These are phyloP conservation scores for Macaranga tanarius DNA, from an alignment of 441 rosid species.

Conservation along the genomic window DNA sequence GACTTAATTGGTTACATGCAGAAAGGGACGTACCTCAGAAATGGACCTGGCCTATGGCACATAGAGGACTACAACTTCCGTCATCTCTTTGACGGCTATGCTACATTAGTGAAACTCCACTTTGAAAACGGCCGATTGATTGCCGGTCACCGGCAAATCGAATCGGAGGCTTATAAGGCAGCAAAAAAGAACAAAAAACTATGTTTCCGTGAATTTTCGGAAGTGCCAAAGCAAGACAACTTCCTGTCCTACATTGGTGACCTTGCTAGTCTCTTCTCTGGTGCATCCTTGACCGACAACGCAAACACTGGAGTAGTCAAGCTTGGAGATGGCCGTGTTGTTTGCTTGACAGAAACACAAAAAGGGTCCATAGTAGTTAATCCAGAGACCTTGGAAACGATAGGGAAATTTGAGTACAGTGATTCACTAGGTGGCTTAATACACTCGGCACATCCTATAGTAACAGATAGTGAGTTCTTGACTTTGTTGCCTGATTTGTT, in stretches of 20 bases:
- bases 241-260: constrained; percentile 71
- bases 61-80: constrained; percentile 79
- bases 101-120: constrained; percentile 67
- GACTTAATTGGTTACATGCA: constrained; percentile 37
- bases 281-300: constrained; percentile 86
- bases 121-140: constrained; percentile 60
- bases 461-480: constrained; percentile 71
- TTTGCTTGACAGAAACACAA: constrained; percentile 93
- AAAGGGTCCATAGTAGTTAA: constrained; percentile 81
- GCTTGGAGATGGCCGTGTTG: constrained; percentile 88
- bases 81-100: constrained; percentile 96
- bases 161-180: constrained; percentile 85
- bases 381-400: constrained; percentile 63
- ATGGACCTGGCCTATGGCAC: constrained; percentile 95
- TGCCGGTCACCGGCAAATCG: constrained; percentile 77
- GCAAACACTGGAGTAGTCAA: constrained; percentile 88
- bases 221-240: constrained; percentile 60
- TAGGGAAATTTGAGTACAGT: constrained; percentile 67
- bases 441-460: constrained; percentile 92
- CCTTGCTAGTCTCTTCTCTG: constrained; percentile 71
- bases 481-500: constrained; percentile 80
- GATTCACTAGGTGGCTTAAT: constrained; percentile 71
- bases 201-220: constrained; percentile 93
- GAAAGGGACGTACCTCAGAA: constrained; percentile 90
- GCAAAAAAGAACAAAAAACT: constrained; percentile 64